Base-by-base conservation (phyloP, 2,329 filamentous ascomycete genomes). In the Fusarium brevicatenulatum region DNA sequence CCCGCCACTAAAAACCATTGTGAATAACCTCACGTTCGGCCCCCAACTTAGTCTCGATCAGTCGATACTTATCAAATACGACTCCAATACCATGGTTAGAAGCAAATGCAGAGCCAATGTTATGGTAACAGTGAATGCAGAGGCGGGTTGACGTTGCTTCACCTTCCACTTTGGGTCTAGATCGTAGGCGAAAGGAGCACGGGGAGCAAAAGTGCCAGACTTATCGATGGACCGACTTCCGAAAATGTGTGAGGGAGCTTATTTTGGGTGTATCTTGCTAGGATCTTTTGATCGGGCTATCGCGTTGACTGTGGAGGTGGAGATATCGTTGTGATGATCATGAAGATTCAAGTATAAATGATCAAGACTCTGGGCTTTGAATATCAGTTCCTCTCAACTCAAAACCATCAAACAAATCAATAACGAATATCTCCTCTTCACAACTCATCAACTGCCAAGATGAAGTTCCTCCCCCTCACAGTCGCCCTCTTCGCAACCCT, bases 401-500 rank as follows among this genome's bases (percentile, higher is more conserved):
- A 32, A 18, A 23, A 8, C 5, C 13, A 5, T 4, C n/a, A 43
- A 23, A 4, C 36, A 42, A 16, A 5, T 9, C 4, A 21, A 23
- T 9, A 47, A 9, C 4, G 2, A 28, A 18, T 1, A 44, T 36
- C 34, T 36, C 16, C 12, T 34, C 19, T 8, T 28, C 9, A 9
- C 0, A 6, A 9, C 13, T 9, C 1, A 36, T 2, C 21, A 37
- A n/a, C 23, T 36, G 65, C 30, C 11, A 69, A 37, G n/a, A 72
- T 72, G 68, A 72, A 65, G 47, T 57, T 69, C 34, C 21, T 59
- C 13, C 23, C 52, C 3, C 5, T 72, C 7, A 56, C 59, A 21
- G 16, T 68, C 9, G 42, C 68, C 28, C 30, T 72, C 34, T 68
- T 72, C 44, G 66, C 70, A 19, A 49, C 70, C 47, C 30, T 72